Conservation (phyloP, 2,329 filamentous ascomycete species). For the Lasiodiplodia citricola region DNA sequence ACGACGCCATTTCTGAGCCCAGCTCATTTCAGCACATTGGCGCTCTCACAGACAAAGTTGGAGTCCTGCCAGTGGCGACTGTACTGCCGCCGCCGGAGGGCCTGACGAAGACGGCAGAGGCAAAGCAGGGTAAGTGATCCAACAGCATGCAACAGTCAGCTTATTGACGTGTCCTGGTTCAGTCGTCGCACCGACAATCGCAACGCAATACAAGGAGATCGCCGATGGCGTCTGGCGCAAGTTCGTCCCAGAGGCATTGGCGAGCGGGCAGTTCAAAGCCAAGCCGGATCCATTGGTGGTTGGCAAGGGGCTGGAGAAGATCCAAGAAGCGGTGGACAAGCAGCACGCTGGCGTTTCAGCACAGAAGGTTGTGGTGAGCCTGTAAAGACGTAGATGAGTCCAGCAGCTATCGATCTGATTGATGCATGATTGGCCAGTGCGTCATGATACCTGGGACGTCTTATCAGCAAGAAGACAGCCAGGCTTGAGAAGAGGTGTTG, state of each 20-base stretch:
- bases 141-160: neutral
- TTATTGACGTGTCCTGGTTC: neutral
- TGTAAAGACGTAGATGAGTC: slow-evolving; percentile 8
- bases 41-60: neutral
- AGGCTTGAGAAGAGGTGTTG: neutral
- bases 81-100: slow-evolving; percentile 13
- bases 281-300: slow-evolving; percentile 38
- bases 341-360: slow-evolving; percentile 44
- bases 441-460: neutral
- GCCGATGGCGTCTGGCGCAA: slow-evolving; percentile 42
- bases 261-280: slow-evolving; percentile 39
- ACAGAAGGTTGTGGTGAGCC: slow-evolving; percentile 45
- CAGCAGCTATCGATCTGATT: slow-evolving; percentile 6
- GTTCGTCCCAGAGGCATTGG: slow-evolving; percentile 40
- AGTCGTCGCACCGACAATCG: slow-evolving; percentile 22
- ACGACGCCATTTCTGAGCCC: slow-evolving; percentile 39
- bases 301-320: slow-evolving; percentile 35
- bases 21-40: neutral
- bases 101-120: slow-evolving; percentile 7
- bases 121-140: neutral
- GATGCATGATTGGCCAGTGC: slow-evolving; percentile 2
- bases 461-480: neutral
- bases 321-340: slow-evolving; percentile 35
- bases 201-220: slow-evolving; percentile 36
- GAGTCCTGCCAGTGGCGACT: neutral